These are phyloP conservation scores for Teratosphaeria nubilosa DNA, from an alignment of 2,329 filamentous ascomycete genomes.

Conservation along the genomic window DNA sequence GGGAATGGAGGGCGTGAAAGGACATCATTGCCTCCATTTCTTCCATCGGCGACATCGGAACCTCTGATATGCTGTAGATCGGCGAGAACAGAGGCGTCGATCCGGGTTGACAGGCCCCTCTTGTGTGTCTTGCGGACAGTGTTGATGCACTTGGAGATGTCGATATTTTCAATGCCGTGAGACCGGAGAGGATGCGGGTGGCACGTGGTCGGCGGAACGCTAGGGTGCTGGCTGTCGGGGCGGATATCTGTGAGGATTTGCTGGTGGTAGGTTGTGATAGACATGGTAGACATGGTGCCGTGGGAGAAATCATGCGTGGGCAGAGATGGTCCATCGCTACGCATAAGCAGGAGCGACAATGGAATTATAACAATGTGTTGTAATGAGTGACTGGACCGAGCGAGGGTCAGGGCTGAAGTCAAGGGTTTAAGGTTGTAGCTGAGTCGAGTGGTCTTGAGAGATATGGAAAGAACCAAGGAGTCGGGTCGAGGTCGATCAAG, in stretches of 20 bases:
- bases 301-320: conserved; percentile 18
- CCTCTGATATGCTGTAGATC: conserved; percentile 1
- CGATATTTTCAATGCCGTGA: conserved; percentile 4
- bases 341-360: not conserved
- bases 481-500: not conserved
- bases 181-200: conserved; percentile 5
- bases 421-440: not conserved
- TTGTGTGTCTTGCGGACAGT: conserved; percentile 1
- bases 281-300: conserved; percentile 22
- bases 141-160: not conserved
- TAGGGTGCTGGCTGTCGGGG: not conserved
- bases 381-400: not conserved
- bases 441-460: not conserved
- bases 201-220: conserved; percentile 1
- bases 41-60: not conserved
- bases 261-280: conserved; percentile 12
- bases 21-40: not conserved
- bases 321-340: conserved; percentile 22
- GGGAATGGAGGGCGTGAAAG: not conserved
- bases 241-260: not conserved
- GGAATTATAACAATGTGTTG: not conserved
- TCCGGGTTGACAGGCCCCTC: not conserved
- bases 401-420: not conserved
- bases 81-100: conserved; percentile 1
- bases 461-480: not conserved